Conservation (phyloP, 495 filamentous ascomycete genomes). For the Hypoxylon lenormandii region DNA sequence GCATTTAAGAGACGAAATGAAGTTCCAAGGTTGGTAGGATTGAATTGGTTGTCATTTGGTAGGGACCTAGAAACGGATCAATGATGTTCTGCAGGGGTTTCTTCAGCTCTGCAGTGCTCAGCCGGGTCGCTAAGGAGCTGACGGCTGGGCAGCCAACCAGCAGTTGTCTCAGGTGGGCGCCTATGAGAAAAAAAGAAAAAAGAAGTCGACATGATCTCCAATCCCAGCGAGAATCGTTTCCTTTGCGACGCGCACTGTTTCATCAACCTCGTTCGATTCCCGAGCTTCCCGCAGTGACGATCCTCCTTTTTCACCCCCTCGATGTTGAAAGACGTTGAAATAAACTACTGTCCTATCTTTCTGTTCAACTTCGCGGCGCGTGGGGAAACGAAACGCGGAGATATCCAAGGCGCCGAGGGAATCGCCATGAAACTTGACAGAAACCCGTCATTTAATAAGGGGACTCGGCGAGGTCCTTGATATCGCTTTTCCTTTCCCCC, state of each 20-base stretch:
- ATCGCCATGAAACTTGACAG: conserved; percentile 41
- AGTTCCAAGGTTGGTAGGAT: neutral
- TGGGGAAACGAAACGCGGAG: conserved; percentile 34
- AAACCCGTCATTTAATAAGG: conserved; percentile 44
- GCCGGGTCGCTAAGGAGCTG: neutral
- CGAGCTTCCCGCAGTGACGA: conserved; percentile 5
- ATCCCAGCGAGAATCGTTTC: conserved; percentile 24
- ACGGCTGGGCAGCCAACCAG: conserved; percentile 5
- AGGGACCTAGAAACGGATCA: neutral
- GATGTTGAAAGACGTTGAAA: conserved; percentile 8
- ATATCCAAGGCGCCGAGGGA: conserved; percentile 28
- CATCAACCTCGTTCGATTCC: conserved; percentile 14
- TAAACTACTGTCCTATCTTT: conserved; percentile 14
- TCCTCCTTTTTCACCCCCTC: conserved; percentile 3
- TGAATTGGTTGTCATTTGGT: neutral
- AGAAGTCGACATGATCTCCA: conserved; percentile 23
- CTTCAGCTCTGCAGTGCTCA: conserved; percentile 19
- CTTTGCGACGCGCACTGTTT: conserved; percentile 32
- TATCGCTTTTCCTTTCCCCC: conserved; percentile 2
- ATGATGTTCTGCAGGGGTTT: conserved; percentile 10
- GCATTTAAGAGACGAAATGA: neutral
- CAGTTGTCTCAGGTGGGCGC: conserved; percentile 21
- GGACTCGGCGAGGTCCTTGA: conserved; percentile 17
- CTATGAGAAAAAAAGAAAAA: conserved; percentile 31
- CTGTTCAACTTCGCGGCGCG: conserved; percentile 1